Evolutionary conservation across 2,329 filamentous ascomycete species (phyloP), one percentile per base, ranked within the genome.

Genomic region (Cladosporium phlei): DNA sequence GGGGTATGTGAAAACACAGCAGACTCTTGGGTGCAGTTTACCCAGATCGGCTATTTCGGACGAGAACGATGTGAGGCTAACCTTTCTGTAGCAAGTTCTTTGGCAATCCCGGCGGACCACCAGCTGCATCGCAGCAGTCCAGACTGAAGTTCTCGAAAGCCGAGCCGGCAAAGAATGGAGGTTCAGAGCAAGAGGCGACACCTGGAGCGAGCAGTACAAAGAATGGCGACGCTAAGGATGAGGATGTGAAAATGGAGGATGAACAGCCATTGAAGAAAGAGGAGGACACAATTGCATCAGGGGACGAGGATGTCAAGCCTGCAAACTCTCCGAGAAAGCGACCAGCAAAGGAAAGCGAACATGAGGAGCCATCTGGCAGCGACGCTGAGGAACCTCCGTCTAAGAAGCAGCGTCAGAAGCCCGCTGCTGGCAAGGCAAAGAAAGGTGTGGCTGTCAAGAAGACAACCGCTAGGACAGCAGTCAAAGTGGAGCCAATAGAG

Each of bases 41-140:
- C 71, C 91, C 66, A 79, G 83, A 86, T 89, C 80, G 67, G 73
- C 67, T 47, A 32, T n/a, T 46, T 40, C 40, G 20, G 40, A 25
- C 10, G 5, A 2, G 19, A 21, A n/a, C 11, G 20, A 38, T 25
- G 8, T 4, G 14, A 24, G 21, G 20, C 44, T 51, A 32, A 39
- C 21, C 29, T 8, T 27, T 28, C 17, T 27, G 52, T 54, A 97
- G 91, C 52, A 93, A 91, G 65, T 96, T 95, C 71, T 95, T 96
- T 63, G 80, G 80, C 16, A 77, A 79, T 32, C 74, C 77, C 20
- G 79, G 79, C 58, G 83, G 80, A 40, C 66, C 75, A 4, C 78
- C 76, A 55, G 67, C 77, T 0, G 71, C 77, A 14, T 75, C 77
- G 28, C 85, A 88, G 64, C 88, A 95, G 66, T 84, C 86, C 1